Evolutionary conservation across 1,284 basidiomycete species (phyloP), one percentile per base, ranked within the genome.

Genomic region (Coniferiporia weirii): DNA sequence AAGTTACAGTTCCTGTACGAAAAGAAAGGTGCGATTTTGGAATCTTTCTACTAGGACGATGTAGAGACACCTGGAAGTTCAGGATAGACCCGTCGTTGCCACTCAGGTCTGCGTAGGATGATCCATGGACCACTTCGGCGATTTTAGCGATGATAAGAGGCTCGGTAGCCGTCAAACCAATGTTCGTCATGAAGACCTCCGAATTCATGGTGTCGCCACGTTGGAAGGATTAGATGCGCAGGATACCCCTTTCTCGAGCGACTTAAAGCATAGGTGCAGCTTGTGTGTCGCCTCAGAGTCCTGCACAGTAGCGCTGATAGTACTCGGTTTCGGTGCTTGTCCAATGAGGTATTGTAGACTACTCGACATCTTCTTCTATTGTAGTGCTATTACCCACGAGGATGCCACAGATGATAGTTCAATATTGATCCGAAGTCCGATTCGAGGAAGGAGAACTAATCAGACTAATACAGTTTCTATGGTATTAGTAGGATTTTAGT

Each of bases 51-150:
- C 61, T 64, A 61, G 75, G 73, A 47, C 68, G 74, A 64, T 76
- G 75, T 13, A 83, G 69, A 50, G 67, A 69, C 3, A 82, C 73
- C 48, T 80, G 71, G 65, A 83, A 83, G 64, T 84, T 85, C 52
- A 79, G 63, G 0, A 70, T 76, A 3, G 66, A 55, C 1, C 64
- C 36, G 17, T 45, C 56, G 22, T 70, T 70, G 40, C 2, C 27
- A 27, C 5, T 27, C 27, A 70, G 65, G 10, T 57, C 46, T 6
- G 67, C 62, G 66, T 79, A 84, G 4, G 64, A 64, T 8, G 71
- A 67, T 2, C 66, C 57, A 63, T 85, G 83, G 1, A 86, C 70
- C 56, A 80, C 66, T 0, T 47, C 64, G 1, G 80, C 78, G 3
- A 85, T 66, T 5, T 70, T 65, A 1, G 60, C 53, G 27, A 68